phyloP scores from a whole-genome alignment of 1,139 yeast species.

The Hemisphaericaspora xylanilytica region DNA sequence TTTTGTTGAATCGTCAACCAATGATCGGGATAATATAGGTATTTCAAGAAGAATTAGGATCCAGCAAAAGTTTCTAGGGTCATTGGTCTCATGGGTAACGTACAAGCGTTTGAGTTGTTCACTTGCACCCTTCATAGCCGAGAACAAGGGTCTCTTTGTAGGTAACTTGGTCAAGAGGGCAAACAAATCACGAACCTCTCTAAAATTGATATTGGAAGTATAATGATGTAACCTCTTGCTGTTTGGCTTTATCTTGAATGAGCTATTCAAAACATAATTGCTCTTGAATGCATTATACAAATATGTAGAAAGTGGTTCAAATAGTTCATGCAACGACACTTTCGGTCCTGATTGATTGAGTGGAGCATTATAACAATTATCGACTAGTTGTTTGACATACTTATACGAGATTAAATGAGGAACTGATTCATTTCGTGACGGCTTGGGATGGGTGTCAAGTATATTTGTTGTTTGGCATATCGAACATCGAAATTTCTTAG shows the following conservation, averaged over 20 bases:
- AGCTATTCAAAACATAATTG: slow-evolving; percentile 41
- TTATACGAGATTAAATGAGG: slow-evolving; percentile 24
- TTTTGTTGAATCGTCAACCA: slow-evolving; percentile 28
- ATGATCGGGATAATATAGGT: slow-evolving; percentile 52
- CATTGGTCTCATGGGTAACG: slow-evolving; percentile 33
- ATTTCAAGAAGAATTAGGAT: slow-evolving; percentile 59
- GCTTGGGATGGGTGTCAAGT: slow-evolving; percentile 15
- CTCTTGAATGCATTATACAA: slow-evolving; percentile 43
- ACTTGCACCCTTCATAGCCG: slow-evolving; percentile 48
- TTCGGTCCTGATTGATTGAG: slow-evolving; percentile 11
- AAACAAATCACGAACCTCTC: slow-evolving; percentile 45
- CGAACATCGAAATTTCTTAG: slow-evolving; percentile 54
- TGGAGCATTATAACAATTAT: slow-evolving; percentile 25
- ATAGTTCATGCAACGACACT: slow-evolving; percentile 33
- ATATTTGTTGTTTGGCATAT: slow-evolving; percentile 53
- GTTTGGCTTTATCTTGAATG: slow-evolving; percentile 39
- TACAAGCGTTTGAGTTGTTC: slow-evolving; percentile 44
- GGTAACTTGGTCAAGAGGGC: slow-evolving; percentile 48
- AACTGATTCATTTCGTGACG: slow-evolving; percentile 9
- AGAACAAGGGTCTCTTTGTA: slow-evolving; percentile 56
- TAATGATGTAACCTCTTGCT: slow-evolving; percentile 31
- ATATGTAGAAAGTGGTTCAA: slow-evolving; percentile 50
- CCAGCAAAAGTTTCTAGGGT: slow-evolving; percentile 49
- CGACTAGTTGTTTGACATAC: slow-evolving; percentile 28
- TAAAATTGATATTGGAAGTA: slow-evolving; percentile 45